phyloP scores from a whole-genome alignment of 345 rosid species.

The Mercurialis annua region DNA sequence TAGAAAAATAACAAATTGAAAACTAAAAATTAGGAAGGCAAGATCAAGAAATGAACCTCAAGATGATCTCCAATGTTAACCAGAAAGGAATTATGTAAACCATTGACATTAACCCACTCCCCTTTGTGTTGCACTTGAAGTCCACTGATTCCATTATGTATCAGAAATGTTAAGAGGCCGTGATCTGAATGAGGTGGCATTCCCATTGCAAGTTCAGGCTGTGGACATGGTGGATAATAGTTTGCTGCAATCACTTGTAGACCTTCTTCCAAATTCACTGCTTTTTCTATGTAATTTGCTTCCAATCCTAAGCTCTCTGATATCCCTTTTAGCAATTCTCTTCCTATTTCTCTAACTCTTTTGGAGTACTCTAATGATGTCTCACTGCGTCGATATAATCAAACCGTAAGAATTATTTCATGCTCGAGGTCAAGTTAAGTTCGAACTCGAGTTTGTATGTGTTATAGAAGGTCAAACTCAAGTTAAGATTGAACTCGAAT shows the following conservation, averaged over 20 bases:
- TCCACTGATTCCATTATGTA: conserved; percentile 41
- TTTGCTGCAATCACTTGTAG: conserved; percentile 33
- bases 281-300: conserved; percentile 25
- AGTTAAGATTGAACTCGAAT: no score
- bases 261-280: conserved; percentile 29
- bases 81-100: conserved; percentile 39
- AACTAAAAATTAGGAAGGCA: neutral
- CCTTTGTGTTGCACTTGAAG: conserved; percentile 48
- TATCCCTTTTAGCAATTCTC: conserved; percentile 38
- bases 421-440: no score
- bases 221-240: conserved; percentile 53
- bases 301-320: conserved; percentile 52
- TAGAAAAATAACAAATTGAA: no score
- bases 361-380: conserved; percentile 27
- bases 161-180: conserved; percentile 46
- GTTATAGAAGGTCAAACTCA: no score
- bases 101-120: conserved; percentile 42
- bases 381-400: conserved; percentile 23
- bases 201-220: conserved; percentile 58
- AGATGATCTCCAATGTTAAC: conserved; percentile 49
- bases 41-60: conserved; percentile 33
- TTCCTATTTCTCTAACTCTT: conserved; percentile 30
- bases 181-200: conserved; percentile 57
- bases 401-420: no score
- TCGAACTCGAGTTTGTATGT: no score